These are phyloP conservation scores for Mycosphaerella arachidis DNA, from an alignment of 2,329 filamentous ascomycete genomes.

Conservation along the genomic window DNA sequence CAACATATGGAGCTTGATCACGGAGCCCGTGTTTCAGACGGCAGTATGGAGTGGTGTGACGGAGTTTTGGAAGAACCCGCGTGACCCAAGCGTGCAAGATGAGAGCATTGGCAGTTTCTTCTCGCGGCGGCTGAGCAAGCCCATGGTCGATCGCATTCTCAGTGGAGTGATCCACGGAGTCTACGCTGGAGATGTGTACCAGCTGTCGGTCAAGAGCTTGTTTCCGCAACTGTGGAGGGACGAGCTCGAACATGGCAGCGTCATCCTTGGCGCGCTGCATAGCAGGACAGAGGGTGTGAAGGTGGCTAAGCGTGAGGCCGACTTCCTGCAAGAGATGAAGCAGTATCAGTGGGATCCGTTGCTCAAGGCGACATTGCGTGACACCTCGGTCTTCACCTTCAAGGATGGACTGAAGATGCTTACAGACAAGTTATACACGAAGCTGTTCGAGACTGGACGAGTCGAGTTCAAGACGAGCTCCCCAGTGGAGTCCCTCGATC, in stretches of 20 bases:
- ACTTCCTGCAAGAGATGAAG: conserved; percentile 31
- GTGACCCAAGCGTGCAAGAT: conserved; percentile 48
- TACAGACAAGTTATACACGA: conserved; percentile 33
- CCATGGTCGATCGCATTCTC: conserved; percentile 64
- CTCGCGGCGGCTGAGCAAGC: conserved; percentile 49
- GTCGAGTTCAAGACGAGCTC: conserved; percentile 39
- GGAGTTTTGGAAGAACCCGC: conserved; percentile 30
- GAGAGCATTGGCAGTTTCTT: conserved; percentile 70
- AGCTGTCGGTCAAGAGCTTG: conserved; percentile 68
- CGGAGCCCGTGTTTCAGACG: conserved; percentile 55
- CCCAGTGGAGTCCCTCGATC: conserved; percentile 45
- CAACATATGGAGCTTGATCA: conserved; percentile 28
- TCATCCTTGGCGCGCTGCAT: conserved; percentile 33
- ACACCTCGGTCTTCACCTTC: conserved; percentile 42
- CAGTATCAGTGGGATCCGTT: conserved; percentile 33
- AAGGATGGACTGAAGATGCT: conserved; percentile 42
- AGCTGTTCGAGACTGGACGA: conserved; percentile 36
- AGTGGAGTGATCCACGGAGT: conserved; percentile 81
- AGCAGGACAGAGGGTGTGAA: conserved; percentile 30
- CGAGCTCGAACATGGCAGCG: conserved; percentile 43
- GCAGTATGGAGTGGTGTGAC: conserved; percentile 34
- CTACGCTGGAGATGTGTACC: conserved; percentile 82
- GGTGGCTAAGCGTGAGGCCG: conserved; percentile 33
- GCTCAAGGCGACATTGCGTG: conserved; percentile 31
- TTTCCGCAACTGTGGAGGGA: conserved; percentile 49